Evolutionary conservation across 2,329 filamentous ascomycete genomes (phyloP), one percentile per base, ranked within the genome.

Genomic region (Aspergillus tubingensis): DNA sequence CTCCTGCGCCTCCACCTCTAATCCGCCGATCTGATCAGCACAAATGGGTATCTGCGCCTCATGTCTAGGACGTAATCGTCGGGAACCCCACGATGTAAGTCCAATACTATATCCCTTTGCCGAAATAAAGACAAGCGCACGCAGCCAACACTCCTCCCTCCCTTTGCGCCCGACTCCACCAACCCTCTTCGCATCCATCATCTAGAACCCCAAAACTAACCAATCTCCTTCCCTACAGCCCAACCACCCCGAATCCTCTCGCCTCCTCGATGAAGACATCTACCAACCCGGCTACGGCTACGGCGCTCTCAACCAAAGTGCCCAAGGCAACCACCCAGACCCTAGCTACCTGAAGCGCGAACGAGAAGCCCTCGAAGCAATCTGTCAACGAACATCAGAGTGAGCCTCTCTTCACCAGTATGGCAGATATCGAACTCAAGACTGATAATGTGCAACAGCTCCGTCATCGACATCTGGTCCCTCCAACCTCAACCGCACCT

Each of bases 311-410:
- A 75, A 75, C 50, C 69, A 76, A 21, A 65, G 69, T 17, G 72
- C 74, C 15, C 75, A 77, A 41, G 65, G 66, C 25, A 73, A 72
- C 57, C 74, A 79, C 30, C 73, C 76, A 3, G 78, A 81, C 66
- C 71, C 77, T 5, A 77, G 79, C 63, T 74, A 75, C 58, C 62
- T 77, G 61, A 77, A 75, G 62, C 76, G 77, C 38, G 79, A 81
- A 63, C 69, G 77, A 44, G 79, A 81, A 65, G 78, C 77, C 7
- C 66, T 80, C 43, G 78, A 80, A 62, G 75, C 77, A 4, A 81
- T 81, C 62, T 80, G 79, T 65, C 79, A 80, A 64, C 72, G 76
- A 51, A 75, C 78, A 56, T 81, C 79, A n/a, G 79, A 81, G 79
- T 81, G 62, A 72, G 75, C 69, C 44, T 39, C 27, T 19, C 17